A percentile compares a stretch with the other conserved stretches of the same genome.
Evolutionary conservation across 2,329 filamentous ascomycete genomes (phyloP).

Genomic region (Trichoderma breve): DNA sequence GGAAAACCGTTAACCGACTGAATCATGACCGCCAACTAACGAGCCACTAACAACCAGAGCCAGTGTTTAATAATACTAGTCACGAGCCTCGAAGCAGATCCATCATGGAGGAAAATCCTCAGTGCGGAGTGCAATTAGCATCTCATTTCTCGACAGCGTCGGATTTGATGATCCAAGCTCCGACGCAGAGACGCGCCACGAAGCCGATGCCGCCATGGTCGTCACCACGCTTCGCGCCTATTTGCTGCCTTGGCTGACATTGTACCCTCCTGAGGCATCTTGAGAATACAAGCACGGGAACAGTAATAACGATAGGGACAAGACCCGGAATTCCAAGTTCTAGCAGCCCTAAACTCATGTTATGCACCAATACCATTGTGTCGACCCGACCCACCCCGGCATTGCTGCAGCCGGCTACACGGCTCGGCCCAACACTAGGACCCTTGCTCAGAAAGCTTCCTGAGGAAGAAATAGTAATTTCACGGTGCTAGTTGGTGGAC

Average conservation of each 20-base stretch:
- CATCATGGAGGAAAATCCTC: not conserved
- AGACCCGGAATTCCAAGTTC: not conserved
- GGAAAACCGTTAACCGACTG: not conserved
- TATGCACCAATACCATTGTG: conserved; percentile 2
- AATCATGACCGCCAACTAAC: not conserved
- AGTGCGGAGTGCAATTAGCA: not conserved
- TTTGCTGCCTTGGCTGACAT: not conserved
- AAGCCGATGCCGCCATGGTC: not conserved
- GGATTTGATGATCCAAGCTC: not conserved
- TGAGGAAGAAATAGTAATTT: conserved; percentile 17
- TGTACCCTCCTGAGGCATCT: not conserved
- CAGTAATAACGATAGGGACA: not conserved
- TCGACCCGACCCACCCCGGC: conserved; percentile 12
- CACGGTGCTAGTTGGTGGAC: conserved; percentile 1
- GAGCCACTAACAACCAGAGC: not conserved
- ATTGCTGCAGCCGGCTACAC: conserved; percentile 18
- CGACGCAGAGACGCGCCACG: not conserved
- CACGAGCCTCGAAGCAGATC: not conserved
- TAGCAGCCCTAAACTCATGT: conserved; percentile 9
- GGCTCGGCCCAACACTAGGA: conserved; percentile 21
- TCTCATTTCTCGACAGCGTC: not conserved
- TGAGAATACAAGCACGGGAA: not conserved
- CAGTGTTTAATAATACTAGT: not conserved
- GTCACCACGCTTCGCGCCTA: not conserved
- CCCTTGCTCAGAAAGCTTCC: conserved; percentile 17